Percentiles rank a stretch among this genome's conserved stretches.
Evolutionary conservation across 2,329 filamentous ascomycete species (phyloP).

Genomic region (Alternaria infectoria): DNA sequence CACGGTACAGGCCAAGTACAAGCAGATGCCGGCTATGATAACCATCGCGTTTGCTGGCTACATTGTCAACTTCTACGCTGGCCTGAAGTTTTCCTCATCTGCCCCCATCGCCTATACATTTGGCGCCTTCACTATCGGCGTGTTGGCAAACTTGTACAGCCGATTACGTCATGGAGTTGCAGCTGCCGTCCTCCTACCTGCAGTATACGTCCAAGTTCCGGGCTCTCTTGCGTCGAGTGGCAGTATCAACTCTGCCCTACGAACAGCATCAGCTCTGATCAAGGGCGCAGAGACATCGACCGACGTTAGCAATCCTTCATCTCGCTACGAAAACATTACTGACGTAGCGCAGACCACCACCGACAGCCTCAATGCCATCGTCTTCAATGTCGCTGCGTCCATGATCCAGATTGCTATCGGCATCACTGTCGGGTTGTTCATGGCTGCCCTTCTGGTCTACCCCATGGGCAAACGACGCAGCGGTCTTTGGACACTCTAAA

Average conservation of each 20-base stretch:
- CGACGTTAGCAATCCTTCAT: constrained; percentile 24
- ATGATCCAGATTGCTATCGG: constrained; percentile 60
- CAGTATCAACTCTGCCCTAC: constrained; percentile 36
- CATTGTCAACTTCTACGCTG: constrained; percentile 76
- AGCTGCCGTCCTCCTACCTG: constrained; percentile 39
- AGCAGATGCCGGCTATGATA: constrained; percentile 77
- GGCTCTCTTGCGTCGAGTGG: constrained; percentile 41
- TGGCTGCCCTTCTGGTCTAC: constrained; percentile 57
- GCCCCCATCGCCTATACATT: constrained; percentile 78
- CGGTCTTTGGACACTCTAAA: constrained; percentile 42
- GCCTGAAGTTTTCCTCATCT: constrained; percentile 69
- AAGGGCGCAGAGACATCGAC: constrained; percentile 21
- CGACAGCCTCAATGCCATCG: constrained; percentile 31
- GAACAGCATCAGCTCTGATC: constrained; percentile 37
- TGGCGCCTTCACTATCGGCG: constrained; percentile 75
- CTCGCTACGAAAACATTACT: background rate
- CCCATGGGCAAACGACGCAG: constrained; percentile 57
- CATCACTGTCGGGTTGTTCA: constrained; percentile 58
- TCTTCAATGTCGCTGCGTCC: constrained; percentile 54
- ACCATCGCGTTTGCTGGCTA: constrained; percentile 75
- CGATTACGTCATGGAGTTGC: constrained; percentile 63
- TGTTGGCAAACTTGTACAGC: constrained; percentile 79
- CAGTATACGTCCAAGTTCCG: constrained; percentile 43
- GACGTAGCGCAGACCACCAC: constrained; percentile 21
- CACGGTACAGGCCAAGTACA: constrained; percentile 81